Conservation (phyloP, 345 rosid genomes). For the Lepidium africanum region DNA sequence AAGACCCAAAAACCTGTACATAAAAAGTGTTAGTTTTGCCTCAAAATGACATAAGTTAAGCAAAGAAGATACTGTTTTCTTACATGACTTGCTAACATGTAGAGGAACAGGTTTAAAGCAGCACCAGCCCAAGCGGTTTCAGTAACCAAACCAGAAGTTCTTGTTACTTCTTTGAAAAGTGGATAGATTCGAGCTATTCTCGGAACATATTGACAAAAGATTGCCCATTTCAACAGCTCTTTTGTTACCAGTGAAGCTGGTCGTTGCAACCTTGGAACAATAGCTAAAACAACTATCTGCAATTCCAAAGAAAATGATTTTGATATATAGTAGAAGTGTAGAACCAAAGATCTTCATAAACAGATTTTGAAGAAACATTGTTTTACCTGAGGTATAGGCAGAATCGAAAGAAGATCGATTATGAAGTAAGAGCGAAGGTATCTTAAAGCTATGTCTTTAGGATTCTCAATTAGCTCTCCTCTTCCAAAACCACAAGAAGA, state of each 20-base stretch:
- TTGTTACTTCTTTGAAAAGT: slow-evolving; percentile 28
- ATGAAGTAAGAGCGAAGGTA: slow-evolving; percentile 24
- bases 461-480: slow-evolving; percentile 27
- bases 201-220: slow-evolving; percentile 30
- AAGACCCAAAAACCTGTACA: slow-evolving; percentile 26
- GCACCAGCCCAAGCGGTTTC: slow-evolving; percentile 40
- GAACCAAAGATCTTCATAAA: neutral
- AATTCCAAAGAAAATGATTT: neutral
- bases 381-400: slow-evolving; percentile 35
- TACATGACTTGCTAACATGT: slow-evolving; percentile 37
- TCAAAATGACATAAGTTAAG: neutral
- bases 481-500: slow-evolving; percentile 35
- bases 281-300: slow-evolving; percentile 28
- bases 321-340: neutral
- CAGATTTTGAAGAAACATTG: neutral
- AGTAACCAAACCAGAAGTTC: slow-evolving; percentile 31
- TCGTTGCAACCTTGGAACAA: slow-evolving; percentile 14
- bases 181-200: slow-evolving; percentile 29
- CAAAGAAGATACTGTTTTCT: neutral
- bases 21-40: neutral
- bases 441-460: slow-evolving; percentile 20
- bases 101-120: slow-evolving; percentile 29
- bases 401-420: slow-evolving; percentile 32
- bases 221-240: slow-evolving; percentile 30
- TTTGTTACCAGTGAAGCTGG: slow-evolving; percentile 24